A percentile compares a stretch with the other conserved stretches of the same genome.
Conservation (phyloP, 2,329 filamentous ascomycete species). For the Fusarium anguioides region DNA sequence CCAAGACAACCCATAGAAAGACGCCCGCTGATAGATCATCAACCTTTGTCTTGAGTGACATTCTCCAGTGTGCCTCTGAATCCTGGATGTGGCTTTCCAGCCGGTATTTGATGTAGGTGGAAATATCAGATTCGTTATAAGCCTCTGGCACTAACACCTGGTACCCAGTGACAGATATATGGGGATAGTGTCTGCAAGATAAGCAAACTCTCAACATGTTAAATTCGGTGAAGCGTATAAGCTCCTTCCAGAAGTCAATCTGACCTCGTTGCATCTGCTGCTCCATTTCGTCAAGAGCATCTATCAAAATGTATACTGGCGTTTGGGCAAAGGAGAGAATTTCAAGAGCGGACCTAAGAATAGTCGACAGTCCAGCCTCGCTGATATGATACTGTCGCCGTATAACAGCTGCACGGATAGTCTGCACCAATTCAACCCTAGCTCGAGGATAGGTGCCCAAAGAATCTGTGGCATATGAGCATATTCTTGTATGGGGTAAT, state of each 20-base stretch:
- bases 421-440: no score
- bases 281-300: constrained; percentile 22
- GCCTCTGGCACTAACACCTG: not conserved
- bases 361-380: fast-evolving
- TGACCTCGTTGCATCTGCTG: not conserved
- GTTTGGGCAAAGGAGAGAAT: fast-evolving
- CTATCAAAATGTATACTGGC: constrained; percentile 9
- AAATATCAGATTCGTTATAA: constrained; percentile 9
- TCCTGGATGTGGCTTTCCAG: not conserved
- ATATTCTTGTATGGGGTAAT: not conserved
- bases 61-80: not conserved
- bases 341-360: fast-evolving
- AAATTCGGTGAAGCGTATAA: no score
- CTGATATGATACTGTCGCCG: no score
- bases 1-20: constrained; percentile 27
- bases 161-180: not conserved
- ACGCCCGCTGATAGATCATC: not conserved
- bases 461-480: no score
- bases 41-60: not conserved
- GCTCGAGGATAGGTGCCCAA: no score
- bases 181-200: constrained; percentile 18
- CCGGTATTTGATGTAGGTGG: constrained; percentile 6
- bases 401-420: no score
- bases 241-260: constrained; percentile 5
- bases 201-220: constrained; percentile 8